These are phyloP conservation scores for Cercospora brassicicola DNA, from an alignment of 2,329 filamentous ascomycete species.

Conservation along the genomic window DNA sequence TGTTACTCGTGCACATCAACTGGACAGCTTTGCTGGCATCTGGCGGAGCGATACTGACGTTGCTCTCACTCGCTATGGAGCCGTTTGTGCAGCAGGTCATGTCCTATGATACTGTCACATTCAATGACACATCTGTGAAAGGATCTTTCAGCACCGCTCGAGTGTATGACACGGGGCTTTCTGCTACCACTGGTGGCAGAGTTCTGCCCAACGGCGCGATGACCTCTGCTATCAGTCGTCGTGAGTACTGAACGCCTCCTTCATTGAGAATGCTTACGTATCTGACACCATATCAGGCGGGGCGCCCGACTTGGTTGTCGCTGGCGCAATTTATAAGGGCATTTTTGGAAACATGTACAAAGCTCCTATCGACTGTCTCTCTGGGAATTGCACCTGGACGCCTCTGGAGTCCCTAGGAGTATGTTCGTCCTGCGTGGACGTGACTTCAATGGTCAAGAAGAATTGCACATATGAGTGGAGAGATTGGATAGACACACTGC, in stretches of 20 bases:
- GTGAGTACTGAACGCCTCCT: neutral
- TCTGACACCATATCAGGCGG: neutral
- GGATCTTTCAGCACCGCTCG: neutral
- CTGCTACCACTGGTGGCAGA: neutral
- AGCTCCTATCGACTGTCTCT: neutral
- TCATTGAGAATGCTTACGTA: no score
- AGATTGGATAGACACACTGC: no score
- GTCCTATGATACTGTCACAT: neutral
- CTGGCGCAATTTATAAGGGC: neutral
- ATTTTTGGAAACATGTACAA: neutral
- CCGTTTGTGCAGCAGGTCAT: neutral
- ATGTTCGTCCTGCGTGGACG: neutral
- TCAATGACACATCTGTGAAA: neutral
- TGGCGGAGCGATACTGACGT: neutral
- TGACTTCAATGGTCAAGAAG: neutral
- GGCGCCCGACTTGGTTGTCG: neutral
- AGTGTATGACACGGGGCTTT: neutral
- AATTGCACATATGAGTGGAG: no score
- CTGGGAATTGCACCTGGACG: neutral
- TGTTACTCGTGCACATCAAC: neutral
- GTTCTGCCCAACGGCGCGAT: neutral
- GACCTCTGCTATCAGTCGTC: neutral
- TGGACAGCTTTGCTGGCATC: neutral
- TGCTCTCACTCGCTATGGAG: neutral
- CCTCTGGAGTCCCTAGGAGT: neutral